These are phyloP conservation scores for Entamoeba dispar DNA, from an alignment of 208 protist genomes.

Conservation along the genomic window DNA sequence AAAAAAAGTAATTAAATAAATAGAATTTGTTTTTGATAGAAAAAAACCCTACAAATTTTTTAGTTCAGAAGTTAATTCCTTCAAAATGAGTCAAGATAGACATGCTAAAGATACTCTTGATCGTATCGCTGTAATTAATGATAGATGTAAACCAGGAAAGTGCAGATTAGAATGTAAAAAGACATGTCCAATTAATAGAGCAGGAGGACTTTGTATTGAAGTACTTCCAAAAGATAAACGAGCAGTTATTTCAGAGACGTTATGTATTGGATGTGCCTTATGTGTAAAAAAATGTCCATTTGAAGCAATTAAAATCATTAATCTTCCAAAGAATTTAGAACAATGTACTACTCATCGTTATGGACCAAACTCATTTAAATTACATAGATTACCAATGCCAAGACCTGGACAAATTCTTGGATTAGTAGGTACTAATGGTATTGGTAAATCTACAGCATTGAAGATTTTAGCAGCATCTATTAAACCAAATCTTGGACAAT, in stretches of 20 bases:
- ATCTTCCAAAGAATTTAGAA: slow-evolving; percentile 88
- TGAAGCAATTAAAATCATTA: slow-evolving; percentile 97
- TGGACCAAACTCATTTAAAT: slow-evolving; percentile 96
- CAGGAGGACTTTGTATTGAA: slow-evolving; percentile 93
- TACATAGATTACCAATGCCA: slow-evolving; percentile 90
- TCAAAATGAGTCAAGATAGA: too few species aligned
- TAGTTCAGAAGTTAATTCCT: too few species aligned
- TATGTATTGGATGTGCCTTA: slow-evolving; percentile 98
- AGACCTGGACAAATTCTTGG: slow-evolving; percentile 93
- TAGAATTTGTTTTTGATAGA: too few species aligned
- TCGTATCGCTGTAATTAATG: slow-evolving; percentile 92
- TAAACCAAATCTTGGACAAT: slow-evolving; percentile 90
- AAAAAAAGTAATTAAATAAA: too few species aligned
- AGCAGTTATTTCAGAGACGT: slow-evolving; percentile 75
- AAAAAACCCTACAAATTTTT: too few species aligned
- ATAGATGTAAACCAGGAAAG: slow-evolving; percentile 89
- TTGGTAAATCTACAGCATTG: slow-evolving; percentile 97
- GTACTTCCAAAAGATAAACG: slow-evolving; percentile 66
- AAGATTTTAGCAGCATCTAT: slow-evolving; percentile 88
- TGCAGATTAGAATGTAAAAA: slow-evolving; percentile 79
- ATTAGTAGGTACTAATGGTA: slow-evolving; percentile 98
- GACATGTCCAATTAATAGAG: slow-evolving; percentile 5
- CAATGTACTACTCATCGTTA: slow-evolving; percentile 90
- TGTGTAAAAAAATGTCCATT: slow-evolving; percentile 99
- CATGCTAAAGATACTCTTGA: slow-evolving; percentile 30